Conservation (phyloP, 768 basidiomycete species). For the Leccinum boreale region DNA sequence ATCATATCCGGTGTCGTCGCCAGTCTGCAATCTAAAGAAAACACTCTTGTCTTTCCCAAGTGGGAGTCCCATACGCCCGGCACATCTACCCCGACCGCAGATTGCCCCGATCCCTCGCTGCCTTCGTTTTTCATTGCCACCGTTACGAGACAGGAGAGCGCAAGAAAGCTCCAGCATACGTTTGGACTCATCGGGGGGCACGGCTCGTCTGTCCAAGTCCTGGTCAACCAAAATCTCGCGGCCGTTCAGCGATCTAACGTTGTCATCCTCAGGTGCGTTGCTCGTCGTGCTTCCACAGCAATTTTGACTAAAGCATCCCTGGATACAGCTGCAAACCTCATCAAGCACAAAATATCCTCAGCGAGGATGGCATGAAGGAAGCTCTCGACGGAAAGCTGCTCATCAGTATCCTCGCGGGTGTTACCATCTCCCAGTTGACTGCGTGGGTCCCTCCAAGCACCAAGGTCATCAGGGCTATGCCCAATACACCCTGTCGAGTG, state of each 20-base stretch:
- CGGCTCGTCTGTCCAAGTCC: slow-evolving; percentile 67
- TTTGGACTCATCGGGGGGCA: slow-evolving; percentile 59
- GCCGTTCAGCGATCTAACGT: slow-evolving; percentile 79
- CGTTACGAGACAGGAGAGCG: slow-evolving; percentile 77
- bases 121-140: slow-evolving; percentile 85
- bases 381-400: slow-evolving; percentile 88
- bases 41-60: slow-evolving; percentile 36
- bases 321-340: slow-evolving; percentile 87
- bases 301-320: background rate
- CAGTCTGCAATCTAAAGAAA: slow-evolving; percentile 60
- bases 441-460: slow-evolving; percentile 75
- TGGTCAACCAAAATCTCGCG: slow-evolving; percentile 64
- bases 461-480: slow-evolving; percentile 93
- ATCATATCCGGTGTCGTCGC: slow-evolving; percentile 89
- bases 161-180: slow-evolving; percentile 54
- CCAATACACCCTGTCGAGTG: slow-evolving; percentile 96
- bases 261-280: slow-evolving; percentile 77
- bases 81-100: slow-evolving; percentile 61
- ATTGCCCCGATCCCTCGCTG: slow-evolving; percentile 59
- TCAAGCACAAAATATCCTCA: slow-evolving; percentile 70
- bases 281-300: background rate
- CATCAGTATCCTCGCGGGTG: slow-evolving; percentile 97
- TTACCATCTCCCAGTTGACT: slow-evolving; percentile 79
- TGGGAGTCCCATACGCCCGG: slow-evolving; percentile 74
- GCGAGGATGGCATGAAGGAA: slow-evolving; percentile 70